phyloP scores from a whole-genome alignment of 805 yeast species.

The Nakazawaea ernobii region DNA sequence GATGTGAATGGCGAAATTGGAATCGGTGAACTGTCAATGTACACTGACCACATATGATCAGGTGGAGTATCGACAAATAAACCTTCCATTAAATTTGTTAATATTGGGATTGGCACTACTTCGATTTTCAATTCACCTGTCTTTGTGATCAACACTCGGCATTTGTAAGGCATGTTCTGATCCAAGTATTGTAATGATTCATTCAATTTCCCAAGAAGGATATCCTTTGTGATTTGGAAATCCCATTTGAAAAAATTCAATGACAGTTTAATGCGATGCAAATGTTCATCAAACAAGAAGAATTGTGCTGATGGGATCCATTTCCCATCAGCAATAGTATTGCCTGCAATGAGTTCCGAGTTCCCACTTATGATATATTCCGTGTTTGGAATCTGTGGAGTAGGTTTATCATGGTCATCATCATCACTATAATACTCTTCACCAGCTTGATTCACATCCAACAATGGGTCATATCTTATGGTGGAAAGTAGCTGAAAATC shows the following conservation, averaged over 20 bases:
- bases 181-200: conserved; percentile 26
- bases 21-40: conserved; percentile 49
- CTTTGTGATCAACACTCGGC: conserved; percentile 38
- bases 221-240: conserved; percentile 34
- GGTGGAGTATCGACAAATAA: not conserved
- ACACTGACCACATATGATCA: conserved; percentile 46
- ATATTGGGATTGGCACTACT: conserved; percentile 24
- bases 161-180: conserved; percentile 33
- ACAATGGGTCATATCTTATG: conserved; percentile 66
- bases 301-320: conserved; percentile 33
- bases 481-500: conserved; percentile 62
- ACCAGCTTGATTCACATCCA: conserved; percentile 26
- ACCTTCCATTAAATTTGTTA: conserved; percentile 7
- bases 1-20: conserved; percentile 72
- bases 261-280: conserved; percentile 50
- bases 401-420: not conserved
- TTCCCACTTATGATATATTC: conserved; percentile 7
- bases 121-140: conserved; percentile 31
- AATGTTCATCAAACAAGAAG: conserved; percentile 61
- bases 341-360: not conserved
- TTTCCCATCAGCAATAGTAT: not conserved
- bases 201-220: conserved; percentile 37
- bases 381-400: not conserved
- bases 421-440: conserved; percentile 14
- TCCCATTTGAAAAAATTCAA: conserved; percentile 48